Evolutionary conservation across 179 eudicot genomes (phyloP).

Genomic region (Actinidia chinensis): DNA sequence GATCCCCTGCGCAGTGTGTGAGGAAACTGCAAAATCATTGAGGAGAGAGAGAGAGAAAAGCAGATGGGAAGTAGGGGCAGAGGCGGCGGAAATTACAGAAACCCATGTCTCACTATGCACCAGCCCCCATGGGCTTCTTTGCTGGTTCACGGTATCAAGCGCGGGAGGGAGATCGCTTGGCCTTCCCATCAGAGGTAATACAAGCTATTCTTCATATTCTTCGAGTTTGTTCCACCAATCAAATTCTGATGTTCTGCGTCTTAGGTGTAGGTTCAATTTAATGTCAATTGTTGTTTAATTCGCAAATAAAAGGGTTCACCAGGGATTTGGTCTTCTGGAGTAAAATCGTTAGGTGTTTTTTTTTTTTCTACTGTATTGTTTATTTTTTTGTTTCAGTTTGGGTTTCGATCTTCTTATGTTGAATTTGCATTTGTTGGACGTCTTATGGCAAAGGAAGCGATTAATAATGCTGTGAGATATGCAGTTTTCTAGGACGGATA

Average conservation of each 20-base stretch:
- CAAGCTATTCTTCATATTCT: not conserved
- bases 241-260: not conserved
- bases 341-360: not conserved
- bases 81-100: slow-evolving; percentile 38
- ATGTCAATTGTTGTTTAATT: not conserved
- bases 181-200: slow-evolving; percentile 74
- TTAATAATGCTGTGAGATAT: not conserved
- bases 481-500: not conserved
- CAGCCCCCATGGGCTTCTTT: slow-evolving; percentile 99
- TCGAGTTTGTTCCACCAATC: not conserved
- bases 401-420: not conserved
- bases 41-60: not conserved
- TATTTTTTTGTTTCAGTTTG: not conserved
- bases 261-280: not conserved
- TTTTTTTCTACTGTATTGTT: not conserved
- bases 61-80: slow-evolving; percentile 20
- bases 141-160: slow-evolving; percentile 81
- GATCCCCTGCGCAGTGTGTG: not conserved
- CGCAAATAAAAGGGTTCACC: not conserved
- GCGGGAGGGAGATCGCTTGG: slow-evolving; percentile 99
- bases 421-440: not conserved
- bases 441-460: not conserved
- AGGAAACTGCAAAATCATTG: not conserved
- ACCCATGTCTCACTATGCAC: slow-evolving; percentile 82
- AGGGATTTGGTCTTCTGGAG: not conserved